A percentile compares a stretch with the other conserved stretches of the same genome.
These are phyloP conservation scores for Trichosporon asahii DNA, from an alignment of 1,284 basidiomycete species.

Conservation along the genomic window DNA sequence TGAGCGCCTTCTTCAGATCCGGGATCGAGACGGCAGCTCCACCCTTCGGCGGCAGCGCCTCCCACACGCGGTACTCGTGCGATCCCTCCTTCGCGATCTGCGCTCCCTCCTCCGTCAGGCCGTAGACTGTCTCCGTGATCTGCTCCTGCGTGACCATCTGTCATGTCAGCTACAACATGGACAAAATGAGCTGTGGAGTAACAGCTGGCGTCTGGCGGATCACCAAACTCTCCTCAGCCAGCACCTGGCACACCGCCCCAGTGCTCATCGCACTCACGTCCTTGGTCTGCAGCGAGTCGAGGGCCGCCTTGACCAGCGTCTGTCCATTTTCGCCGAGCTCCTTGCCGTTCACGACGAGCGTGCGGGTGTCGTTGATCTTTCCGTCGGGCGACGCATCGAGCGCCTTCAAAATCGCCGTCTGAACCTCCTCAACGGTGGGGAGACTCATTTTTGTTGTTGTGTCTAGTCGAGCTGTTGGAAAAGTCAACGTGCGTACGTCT, in stretches of 20 bases:
- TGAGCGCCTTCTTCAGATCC: slow-evolving; percentile 64
- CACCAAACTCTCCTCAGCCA: background rate
- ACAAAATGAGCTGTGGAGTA: background rate
- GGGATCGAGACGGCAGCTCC: slow-evolving; percentile 63
- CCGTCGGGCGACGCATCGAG: slow-evolving; percentile 58
- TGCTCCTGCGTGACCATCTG: slow-evolving; percentile 84
- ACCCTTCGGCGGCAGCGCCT: slow-evolving; percentile 69
- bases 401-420: slow-evolving; percentile 71
- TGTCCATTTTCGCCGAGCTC: slow-evolving; percentile 66
- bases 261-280: slow-evolving; percentile 60
- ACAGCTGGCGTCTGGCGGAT: background rate
- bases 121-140: slow-evolving; percentile 70
- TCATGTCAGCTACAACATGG: background rate
- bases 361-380: slow-evolving; percentile 69
- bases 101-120: slow-evolving; percentile 74
- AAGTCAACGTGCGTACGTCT: background rate
- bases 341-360: slow-evolving; percentile 60
- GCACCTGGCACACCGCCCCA: background rate
- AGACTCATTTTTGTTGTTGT: slow-evolving; percentile 19
- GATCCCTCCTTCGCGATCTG: slow-evolving; percentile 76
- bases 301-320: slow-evolving; percentile 74
- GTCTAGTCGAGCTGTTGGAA: background rate
- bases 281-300: slow-evolving; percentile 81
- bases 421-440: slow-evolving; percentile 60
- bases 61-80: slow-evolving; percentile 92